Conservation (phyloP, 2,329 filamentous ascomycete genomes). For the Paraphoma chrysanthemicola region DNA sequence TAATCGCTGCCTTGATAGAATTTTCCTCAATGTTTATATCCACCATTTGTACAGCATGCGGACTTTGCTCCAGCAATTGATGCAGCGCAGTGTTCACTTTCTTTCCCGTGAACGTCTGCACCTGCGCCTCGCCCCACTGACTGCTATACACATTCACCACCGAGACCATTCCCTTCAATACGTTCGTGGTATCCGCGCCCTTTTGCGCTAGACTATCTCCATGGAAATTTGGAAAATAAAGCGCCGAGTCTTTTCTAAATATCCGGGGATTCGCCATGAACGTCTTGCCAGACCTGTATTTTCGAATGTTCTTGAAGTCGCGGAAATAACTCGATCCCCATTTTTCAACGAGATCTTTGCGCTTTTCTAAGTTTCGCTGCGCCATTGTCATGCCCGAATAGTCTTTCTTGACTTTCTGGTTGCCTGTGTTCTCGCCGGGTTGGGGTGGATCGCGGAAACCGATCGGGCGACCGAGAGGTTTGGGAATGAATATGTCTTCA, state of each 20-base stretch:
- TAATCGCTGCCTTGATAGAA: conserved; percentile 65
- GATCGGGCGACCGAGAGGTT: conserved; percentile 73
- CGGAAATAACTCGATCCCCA: conserved; percentile 91
- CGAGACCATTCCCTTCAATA: conserved; percentile 75
- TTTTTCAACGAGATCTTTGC: conserved; percentile 77
- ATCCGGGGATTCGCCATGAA: conserved; percentile 85
- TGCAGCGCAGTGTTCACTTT: conserved; percentile 74
- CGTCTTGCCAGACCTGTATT: conserved; percentile 83
- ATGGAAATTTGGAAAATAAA: conserved; percentile 93
- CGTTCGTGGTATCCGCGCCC: conserved; percentile 73
- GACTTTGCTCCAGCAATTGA: conserved; percentile 62
- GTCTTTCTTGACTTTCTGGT: conserved; percentile 60
- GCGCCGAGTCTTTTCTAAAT: conserved; percentile 80
- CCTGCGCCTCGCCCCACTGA: conserved; percentile 85
- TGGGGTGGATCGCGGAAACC: conserved; percentile 77
- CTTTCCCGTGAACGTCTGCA: conserved; percentile 69
- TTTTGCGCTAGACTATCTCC: conserved; percentile 72
- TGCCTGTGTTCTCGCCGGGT: conserved; percentile 80
- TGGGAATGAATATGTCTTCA: conserved; percentile 55
- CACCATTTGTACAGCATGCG: conserved; percentile 73
- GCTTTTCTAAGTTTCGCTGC: conserved; percentile 69
- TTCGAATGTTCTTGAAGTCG: conserved; percentile 86
- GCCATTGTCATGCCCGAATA: conserved; percentile 41
- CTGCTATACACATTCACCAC: conserved; percentile 84
- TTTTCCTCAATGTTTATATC: conserved; percentile 91